phyloP scores from a whole-genome alignment of 257 asterid species.

The Vinca minor region DNA sequence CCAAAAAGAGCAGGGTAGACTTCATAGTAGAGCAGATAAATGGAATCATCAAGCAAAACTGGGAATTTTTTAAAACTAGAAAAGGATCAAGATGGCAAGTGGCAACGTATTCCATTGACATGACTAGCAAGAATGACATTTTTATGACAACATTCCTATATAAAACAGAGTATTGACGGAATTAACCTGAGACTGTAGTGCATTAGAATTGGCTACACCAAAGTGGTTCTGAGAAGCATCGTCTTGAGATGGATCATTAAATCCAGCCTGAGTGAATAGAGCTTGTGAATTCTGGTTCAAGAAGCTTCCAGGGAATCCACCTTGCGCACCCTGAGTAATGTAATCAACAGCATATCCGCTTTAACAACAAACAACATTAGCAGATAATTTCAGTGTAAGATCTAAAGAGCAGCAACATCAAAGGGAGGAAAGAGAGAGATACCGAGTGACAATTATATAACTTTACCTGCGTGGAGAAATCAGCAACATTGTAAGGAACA shows the following conservation, averaged over 20 bases:
- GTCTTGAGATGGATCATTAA: conserved; percentile 75
- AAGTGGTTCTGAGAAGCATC: conserved; percentile 75
- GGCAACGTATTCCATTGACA: background rate
- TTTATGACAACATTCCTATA: background rate
- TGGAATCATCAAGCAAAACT: background rate
- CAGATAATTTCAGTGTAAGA: background rate
- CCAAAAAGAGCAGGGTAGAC: background rate
- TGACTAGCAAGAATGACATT: too few relatives aligned
- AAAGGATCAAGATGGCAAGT: too few relatives aligned
- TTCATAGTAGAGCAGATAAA: too few relatives aligned
- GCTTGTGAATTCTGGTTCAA: conserved; percentile 85
- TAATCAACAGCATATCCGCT: conserved; percentile 80
- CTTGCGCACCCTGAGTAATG: conserved; percentile 74
- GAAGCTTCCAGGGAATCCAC: conserved; percentile 81
- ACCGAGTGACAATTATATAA: background rate
- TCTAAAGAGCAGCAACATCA: background rate
- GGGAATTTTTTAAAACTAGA: too few relatives aligned
- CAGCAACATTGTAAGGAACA: conserved; percentile 78
- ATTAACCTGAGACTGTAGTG: conserved; percentile 79
- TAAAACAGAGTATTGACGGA: conserved; percentile 2
- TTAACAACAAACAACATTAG: conserved; percentile 20
- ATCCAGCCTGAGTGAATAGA: conserved; percentile 81
- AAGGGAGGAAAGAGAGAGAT: background rate
- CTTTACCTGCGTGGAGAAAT: conserved; percentile 80
- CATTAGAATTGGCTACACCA: conserved; percentile 48